Conservation (phyloP, 2,329 filamentous ascomycete genomes). For the Davidsoniella neocaledoniae region DNA sequence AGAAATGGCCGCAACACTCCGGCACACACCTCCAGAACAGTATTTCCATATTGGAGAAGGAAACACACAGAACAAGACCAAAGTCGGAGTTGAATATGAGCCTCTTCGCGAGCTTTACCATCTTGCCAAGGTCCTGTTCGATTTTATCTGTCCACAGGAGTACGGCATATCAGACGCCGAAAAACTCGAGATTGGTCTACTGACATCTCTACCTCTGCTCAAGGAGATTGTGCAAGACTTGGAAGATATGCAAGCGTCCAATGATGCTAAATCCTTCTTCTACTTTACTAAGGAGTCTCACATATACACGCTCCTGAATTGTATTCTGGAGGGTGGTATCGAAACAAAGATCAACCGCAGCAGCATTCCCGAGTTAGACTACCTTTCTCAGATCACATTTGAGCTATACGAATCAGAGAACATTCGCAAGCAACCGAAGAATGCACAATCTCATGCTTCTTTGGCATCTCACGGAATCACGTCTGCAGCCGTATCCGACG, state of each 20-base stretch:
- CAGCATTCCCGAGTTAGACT: constrained; percentile 92
- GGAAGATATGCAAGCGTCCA: constrained; percentile 90
- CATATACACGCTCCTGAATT: constrained; percentile 95
- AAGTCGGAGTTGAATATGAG: constrained; percentile 69
- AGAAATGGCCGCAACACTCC: constrained; percentile 28
- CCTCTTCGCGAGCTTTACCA: constrained; percentile 87
- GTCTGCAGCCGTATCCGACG: not conserved
- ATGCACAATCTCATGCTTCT: constrained; percentile 18
- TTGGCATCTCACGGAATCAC: not conserved
- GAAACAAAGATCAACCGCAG: constrained; percentile 93
- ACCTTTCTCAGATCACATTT: constrained; percentile 93
- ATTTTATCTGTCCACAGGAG: constrained; percentile 96
- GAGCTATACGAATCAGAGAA: constrained; percentile 94
- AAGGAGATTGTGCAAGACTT: constrained; percentile 95
- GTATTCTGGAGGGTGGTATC: constrained; percentile 90
- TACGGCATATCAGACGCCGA: constrained; percentile 92
- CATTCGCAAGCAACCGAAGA: constrained; percentile 26
- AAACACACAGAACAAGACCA: constrained; percentile 54
- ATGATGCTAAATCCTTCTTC: constrained; percentile 89
- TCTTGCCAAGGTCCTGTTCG: constrained; percentile 85
- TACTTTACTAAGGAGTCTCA: constrained; percentile 99
- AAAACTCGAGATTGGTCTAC: constrained; percentile 92
- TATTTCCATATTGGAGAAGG: constrained; percentile 89
- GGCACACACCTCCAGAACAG: constrained; percentile 33
- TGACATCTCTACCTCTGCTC: constrained; percentile 82